These are phyloP conservation scores for Keithomyces neogunnii DNA, from an alignment of 2,329 filamentous ascomycete species.

Conservation along the genomic window DNA sequence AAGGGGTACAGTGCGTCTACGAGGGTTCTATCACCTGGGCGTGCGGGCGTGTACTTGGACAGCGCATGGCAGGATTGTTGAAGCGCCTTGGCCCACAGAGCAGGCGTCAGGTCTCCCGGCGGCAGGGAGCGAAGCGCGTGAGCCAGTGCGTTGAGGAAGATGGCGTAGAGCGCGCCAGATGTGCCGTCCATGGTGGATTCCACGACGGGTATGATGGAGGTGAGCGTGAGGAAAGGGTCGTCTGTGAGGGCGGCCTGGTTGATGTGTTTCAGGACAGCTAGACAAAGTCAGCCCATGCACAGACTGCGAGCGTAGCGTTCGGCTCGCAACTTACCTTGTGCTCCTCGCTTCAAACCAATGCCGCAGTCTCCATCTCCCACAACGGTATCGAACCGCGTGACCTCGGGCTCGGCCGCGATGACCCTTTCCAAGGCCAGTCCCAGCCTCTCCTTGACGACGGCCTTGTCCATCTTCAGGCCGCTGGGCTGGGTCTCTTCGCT, in stretches of 20 bases:
- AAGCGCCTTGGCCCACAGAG: slow-evolving; percentile 56
- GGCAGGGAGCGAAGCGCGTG: slow-evolving; percentile 44
- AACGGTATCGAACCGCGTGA: slow-evolving; percentile 69
- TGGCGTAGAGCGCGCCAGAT: slow-evolving; percentile 58
- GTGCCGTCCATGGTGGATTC: slow-evolving; percentile 55
- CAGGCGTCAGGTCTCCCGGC: slow-evolving; percentile 29
- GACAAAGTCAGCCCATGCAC: not conserved
- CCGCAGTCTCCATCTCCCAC: slow-evolving; percentile 90
- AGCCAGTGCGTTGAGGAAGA: slow-evolving; percentile 82
- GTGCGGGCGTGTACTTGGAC: slow-evolving; percentile 78
- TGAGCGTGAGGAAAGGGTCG: slow-evolving; percentile 44
- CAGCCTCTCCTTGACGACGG: slow-evolving; percentile 41
- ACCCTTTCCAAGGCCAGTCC: slow-evolving; percentile 50
- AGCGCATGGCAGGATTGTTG: slow-evolving; percentile 63
- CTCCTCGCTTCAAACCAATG: slow-evolving; percentile 75
- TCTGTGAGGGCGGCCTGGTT: slow-evolving; percentile 34
- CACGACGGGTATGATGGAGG: slow-evolving; percentile 43
- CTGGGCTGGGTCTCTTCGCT: slow-evolving; percentile 31
- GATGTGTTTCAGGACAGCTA: slow-evolving; percentile 46
- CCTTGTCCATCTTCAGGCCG: slow-evolving; percentile 44
- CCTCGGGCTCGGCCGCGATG: slow-evolving; percentile 59
- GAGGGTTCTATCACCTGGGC: slow-evolving; percentile 80
- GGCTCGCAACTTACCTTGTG: slow-evolving; percentile 50
- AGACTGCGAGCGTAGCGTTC: too few relatives aligned
- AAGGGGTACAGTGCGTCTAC: slow-evolving; percentile 89